Evolutionary conservation across 2,329 filamentous ascomycete species (phyloP), one percentile per base, ranked within the genome.

Genomic region (Westerdykella sp.): DNA sequence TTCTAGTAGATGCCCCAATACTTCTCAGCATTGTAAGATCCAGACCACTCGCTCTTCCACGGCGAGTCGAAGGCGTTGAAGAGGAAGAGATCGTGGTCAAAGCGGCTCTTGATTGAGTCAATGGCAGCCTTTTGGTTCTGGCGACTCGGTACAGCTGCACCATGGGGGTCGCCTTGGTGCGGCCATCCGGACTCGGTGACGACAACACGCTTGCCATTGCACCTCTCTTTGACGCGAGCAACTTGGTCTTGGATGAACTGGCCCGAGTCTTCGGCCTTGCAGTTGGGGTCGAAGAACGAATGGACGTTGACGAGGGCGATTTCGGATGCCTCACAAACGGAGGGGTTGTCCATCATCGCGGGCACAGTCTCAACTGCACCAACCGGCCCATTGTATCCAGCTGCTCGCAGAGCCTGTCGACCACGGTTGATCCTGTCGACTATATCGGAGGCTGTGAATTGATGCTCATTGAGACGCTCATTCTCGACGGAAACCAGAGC

Each of bases 121-220:
- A 95, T 65, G 10, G 88, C 88, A 16, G 66, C 62, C 10, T 70
- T 61, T 65, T 95, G 88, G 51, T 89, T 80, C 10, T 73, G 69
- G n/a, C 70, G 56, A 11, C 80, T 80, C 0, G 87, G 84, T 2
- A 90, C 71, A n/a, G 87, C 87, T 14, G 62, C 58, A 2, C 80
- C 79, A 60, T 93, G 90, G 41, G 73, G 47, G 11, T 71, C 53
- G 14, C 88, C 88, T 52, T 78, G 66, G 62, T 78, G 81, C 34
- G 88, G 88, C 88, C 88, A 95, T 40, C 89, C 89, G 3, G 84
- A 83, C 72, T 95, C 89, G 1, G 86, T 88, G 53, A 94, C 81
- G 31, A 91, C 73, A 25, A 85, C 75, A 37, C 75, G 73, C 66
- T 87, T 84, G 51, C 69, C 69, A 9, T 49, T 50, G 40, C 75